Evolutionary conservation across 2,329 filamentous ascomycete genomes (phyloP), one percentile per base, ranked within the genome.

Genomic region (Colletotrichum karsti): DNA sequence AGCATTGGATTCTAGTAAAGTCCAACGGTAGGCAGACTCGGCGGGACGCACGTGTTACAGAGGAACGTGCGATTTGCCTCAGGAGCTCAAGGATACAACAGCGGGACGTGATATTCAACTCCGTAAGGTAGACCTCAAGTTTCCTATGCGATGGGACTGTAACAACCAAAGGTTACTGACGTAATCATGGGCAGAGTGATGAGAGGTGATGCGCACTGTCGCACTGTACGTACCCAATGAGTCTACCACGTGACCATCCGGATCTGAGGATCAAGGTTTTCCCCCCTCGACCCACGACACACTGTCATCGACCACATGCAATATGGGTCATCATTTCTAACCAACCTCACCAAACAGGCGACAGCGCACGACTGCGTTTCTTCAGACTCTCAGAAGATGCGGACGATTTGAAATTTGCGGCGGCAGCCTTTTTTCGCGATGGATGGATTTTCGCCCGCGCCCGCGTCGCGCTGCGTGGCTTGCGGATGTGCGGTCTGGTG

Each of bases 201-300:
- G n/a, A n/a, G n/a, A n/a, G n/a, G n/a, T n/a, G 37, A 15, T 42
- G 13, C 39, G 7, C 39, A 42, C 15, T n/a, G 5, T 42, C 24
- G 10, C 42, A 2, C 8, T 46, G 42, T 41, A 20, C 39, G 18
- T 42, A 42, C 39, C n/a, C 7, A 51, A 18, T 5, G 7, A n/a
- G n/a, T n/a, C 3, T 33, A 15, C 54, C 64, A 67, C 64, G 64
- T 67, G 64, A 67, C 10, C 5, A 28, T 24, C 41, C 18, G 3
- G 18, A 9, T 28, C n/a, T 18, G 28, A n/a, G 28, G 37, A 50
- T 64, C 64, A 67, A 67, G 64, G 60, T 67, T 67, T 67, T 67
- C 60, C 64, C 53, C 53, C 58, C 64, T 37, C 28, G 28, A 44
- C 51, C n/a, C 60, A 64, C 53, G 53, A 64, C 60, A 44, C 22